Evolutionary conservation across 2,329 filamentous ascomycete genomes (phyloP), one percentile per base, ranked within the genome.

Genomic region (Pseudofabraea citricarpa): DNA sequence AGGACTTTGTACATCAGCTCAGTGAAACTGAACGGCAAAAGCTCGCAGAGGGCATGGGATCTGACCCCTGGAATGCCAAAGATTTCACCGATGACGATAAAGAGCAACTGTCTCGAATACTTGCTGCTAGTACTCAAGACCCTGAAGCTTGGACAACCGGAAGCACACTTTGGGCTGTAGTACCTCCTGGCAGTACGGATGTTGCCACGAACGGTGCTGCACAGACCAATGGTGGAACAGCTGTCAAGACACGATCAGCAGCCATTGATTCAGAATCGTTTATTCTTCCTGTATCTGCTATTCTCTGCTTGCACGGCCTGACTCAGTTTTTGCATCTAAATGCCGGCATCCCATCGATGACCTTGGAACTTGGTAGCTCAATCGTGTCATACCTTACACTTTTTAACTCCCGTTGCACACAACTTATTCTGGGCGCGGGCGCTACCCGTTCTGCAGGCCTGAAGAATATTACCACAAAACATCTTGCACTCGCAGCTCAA

Each of bases 381-480:
- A 76, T 98, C 9, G 72, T 96, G 32, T 84, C 93, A 18, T 95
- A 94, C 59, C 74, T 97, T 12, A 87, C 93, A 52, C 75, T 95
- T 4, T 98, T 97, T 74, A 96, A 98, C 64, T 96, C 90, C 2
- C 85, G 93, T 16, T 90, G 90, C 45, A 94, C 87, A n/a, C 93
- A 98, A 62, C 77, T 98, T 45, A 96, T 98, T 51, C 81, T 98
- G 6, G 93, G 93, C 1, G 93, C 93, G 2, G 93, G 93, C 4
- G 93, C 93, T 4, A 96, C 88, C 5, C 76, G 81, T 26, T 90
- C 86, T 19, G 93, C 90, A 1, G 91, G 91, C 0, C 72, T 98
- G 16, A 95, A 90, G 63, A 96, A 96, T 58, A 98, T 98, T 62
- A 95, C 88, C 0, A 95, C 93, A 0, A 93, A 93, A 56, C 91